These are phyloP conservation scores for Penstemon davidsonii DNA, from an alignment of 257 asterid species.

Conservation along the genomic window DNA sequence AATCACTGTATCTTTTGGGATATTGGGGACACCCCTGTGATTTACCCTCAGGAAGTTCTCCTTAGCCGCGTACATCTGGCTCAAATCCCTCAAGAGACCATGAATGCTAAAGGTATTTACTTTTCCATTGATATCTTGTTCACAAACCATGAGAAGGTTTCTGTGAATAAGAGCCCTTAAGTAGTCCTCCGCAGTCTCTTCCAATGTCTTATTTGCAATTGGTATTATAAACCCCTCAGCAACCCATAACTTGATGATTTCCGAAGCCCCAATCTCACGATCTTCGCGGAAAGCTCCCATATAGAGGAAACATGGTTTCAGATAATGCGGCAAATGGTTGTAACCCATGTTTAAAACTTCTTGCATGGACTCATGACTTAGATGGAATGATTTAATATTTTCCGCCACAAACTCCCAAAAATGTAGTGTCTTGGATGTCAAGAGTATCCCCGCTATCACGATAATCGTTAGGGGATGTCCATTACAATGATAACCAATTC, in stretches of 20 bases:
- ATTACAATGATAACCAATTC: no score
- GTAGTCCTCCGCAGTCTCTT: background rate
- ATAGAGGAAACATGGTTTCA: conserved; percentile 16
- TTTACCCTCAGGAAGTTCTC: no score
- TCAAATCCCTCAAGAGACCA: no score
- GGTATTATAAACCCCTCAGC: conserved; percentile 8
- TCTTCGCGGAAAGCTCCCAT: conserved; percentile 3
- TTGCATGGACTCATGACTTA: no score
- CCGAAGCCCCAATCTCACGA: background rate
- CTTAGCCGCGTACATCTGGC: no score
- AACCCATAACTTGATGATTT: background rate
- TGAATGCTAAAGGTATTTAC: background rate
- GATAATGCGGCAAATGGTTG: background rate
- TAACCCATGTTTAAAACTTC: conserved; percentile 8
- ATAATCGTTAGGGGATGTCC: conserved; percentile 7
- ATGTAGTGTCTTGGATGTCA: no score
- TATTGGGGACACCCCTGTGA: no score
- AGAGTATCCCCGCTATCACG: no score
- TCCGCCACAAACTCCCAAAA: no score
- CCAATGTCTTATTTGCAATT: background rate
- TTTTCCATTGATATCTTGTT: background rate
- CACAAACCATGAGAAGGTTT: background rate
- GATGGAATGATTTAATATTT: background rate
- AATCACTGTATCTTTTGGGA: no score
- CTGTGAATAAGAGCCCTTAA: background rate